Base-by-base conservation (phyloP, 768 basidiomycete genomes). In the Hemileccinum rubropunctum region DNA sequence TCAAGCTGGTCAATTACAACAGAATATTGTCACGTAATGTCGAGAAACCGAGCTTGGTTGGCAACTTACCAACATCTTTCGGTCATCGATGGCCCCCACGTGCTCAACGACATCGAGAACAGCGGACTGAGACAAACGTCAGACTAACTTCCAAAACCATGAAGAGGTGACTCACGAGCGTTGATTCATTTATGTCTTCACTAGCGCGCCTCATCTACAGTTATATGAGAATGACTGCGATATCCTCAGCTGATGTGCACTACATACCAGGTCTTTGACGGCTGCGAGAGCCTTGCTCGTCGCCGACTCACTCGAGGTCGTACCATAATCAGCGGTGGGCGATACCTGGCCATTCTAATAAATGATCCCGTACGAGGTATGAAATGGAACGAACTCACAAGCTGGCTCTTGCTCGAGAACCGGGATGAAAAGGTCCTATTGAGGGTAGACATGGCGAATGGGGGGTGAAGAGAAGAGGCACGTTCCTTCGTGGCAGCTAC, bases 51-150 rank as follows among this genome's bases (percentile, higher is more conserved):
- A 39, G 41, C 12, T 28, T 21, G 18, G 23, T 12, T 40, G 40
- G 5, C 14, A n/a, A 71, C 84, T 45, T 45, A 88, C 90, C 40
- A 86, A 68, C 65, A 89, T 75, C 66, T 89, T 86, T 45, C 90
- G 77, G 60, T 93, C 90, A 67, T 93, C 86, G 18, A 91, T 70
- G 8, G 79, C 72, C 43, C 82, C 81, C 11, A 72, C 70, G 60
- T 91, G 76, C 32, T 72, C 72, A 36, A 90, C 59, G 2, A 73
- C 65, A 60, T 91, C 87, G n/a, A 86, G 66, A 8, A 81, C 66
- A 3, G 84, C 73, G 6, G 80, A 64, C 88, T 90, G 42, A 12
- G 41, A 45, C 14, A 30, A 7, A 39, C 12, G 17, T 48, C 2
- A 14, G 26, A 32, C 20, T 18, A 37, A 7, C 20, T 21, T 15